A percentile compares a stretch with the other conserved stretches of the same genome.
phyloP scores from a whole-genome alignment of 1,284 basidiomycete genomes.

The Coniophora puteana region DNA sequence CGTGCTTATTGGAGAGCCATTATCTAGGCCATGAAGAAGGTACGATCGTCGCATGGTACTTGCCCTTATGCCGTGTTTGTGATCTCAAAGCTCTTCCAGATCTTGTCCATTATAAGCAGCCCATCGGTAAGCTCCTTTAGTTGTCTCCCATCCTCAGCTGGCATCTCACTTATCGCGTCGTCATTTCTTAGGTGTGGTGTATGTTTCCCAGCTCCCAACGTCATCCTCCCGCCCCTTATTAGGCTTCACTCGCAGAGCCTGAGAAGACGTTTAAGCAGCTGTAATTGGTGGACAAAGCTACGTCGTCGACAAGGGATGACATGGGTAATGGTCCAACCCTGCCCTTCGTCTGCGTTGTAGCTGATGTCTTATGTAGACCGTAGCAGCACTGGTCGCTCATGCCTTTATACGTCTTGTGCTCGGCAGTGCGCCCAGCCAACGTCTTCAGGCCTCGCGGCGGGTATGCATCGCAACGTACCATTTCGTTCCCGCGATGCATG shows the following conservation, averaged over 20 bases:
- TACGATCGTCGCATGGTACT: no score
- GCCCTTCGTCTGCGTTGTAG: not conserved
- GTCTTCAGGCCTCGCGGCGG: constrained; percentile 72
- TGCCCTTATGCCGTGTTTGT: no score
- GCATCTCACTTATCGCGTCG: no score
- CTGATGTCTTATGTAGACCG: constrained; percentile 43
- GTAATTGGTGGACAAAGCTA: constrained; percentile 82
- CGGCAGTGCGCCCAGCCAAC: constrained; percentile 81
- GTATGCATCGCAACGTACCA: constrained; percentile 64
- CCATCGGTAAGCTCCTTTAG: no score
- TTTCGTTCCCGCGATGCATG: constrained; percentile 80
- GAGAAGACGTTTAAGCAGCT: constrained; percentile 71
- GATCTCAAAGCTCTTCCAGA: no score
- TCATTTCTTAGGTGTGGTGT: no score
- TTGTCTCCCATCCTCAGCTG: no score
- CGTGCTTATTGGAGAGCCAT: no score
- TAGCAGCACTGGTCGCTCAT: constrained; percentile 97
- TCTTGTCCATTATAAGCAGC: no score
- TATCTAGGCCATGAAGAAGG: no score
- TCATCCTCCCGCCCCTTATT: no score
- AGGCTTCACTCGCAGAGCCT: constrained; percentile 60
- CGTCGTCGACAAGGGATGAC: constrained; percentile 91
- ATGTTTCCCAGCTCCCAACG: no score
- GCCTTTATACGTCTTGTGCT: constrained; percentile 90
- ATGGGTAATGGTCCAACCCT: constrained; percentile 58